Conservation (phyloP, 192 early-diverging fungal species). For the Backusella liffmaniae region DNA sequence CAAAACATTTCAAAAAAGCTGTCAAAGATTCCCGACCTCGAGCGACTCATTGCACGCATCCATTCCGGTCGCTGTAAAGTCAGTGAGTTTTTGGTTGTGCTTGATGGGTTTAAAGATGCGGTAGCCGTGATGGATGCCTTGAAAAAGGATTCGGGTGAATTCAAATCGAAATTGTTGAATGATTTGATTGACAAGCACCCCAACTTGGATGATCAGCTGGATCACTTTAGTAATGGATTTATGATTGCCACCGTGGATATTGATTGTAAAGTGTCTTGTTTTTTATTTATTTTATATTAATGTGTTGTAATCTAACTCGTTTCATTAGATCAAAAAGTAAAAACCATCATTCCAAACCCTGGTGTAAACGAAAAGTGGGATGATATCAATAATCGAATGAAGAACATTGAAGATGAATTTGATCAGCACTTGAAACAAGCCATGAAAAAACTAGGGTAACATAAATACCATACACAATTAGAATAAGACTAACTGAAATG, state of each 20-base stretch:
- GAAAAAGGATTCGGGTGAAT: slow-evolving; percentile 34
- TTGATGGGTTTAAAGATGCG: slow-evolving; percentile 51
- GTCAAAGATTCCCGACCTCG: slow-evolving; percentile 75
- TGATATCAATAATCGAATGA: slow-evolving; percentile 51
- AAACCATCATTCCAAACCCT: slow-evolving; percentile 57
- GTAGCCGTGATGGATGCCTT: slow-evolving; percentile 41
- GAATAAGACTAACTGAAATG: background rate
- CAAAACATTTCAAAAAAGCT: slow-evolving; percentile 49
- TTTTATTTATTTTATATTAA: too few relatives aligned
- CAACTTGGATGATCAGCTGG: slow-evolving; percentile 57
- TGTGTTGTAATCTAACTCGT: too few relatives aligned
- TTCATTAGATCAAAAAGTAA: slow-evolving; percentile 34
- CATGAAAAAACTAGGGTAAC: slow-evolving; percentile 58
- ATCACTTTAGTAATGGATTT: slow-evolving; percentile 66
- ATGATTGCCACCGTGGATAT: slow-evolving; percentile 27
- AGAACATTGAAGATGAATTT: slow-evolving; percentile 65
- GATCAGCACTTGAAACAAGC: slow-evolving; percentile 65
- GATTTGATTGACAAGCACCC: slow-evolving; percentile 50
- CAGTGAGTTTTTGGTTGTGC: slow-evolving; percentile 75
- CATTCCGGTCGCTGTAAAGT: slow-evolving; percentile 85
- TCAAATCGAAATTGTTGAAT: slow-evolving; percentile 56
- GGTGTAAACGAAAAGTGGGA: slow-evolving; percentile 86
- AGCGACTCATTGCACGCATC: slow-evolving; percentile 87
- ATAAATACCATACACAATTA: too few relatives aligned
- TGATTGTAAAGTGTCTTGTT: slow-evolving; percentile 24